A percentile compares a stretch with the other conserved stretches of the same genome.
These are phyloP conservation scores for Amanita thiersii DNA, from an alignment of 768 basidiomycete genomes.

Conservation along the genomic window DNA sequence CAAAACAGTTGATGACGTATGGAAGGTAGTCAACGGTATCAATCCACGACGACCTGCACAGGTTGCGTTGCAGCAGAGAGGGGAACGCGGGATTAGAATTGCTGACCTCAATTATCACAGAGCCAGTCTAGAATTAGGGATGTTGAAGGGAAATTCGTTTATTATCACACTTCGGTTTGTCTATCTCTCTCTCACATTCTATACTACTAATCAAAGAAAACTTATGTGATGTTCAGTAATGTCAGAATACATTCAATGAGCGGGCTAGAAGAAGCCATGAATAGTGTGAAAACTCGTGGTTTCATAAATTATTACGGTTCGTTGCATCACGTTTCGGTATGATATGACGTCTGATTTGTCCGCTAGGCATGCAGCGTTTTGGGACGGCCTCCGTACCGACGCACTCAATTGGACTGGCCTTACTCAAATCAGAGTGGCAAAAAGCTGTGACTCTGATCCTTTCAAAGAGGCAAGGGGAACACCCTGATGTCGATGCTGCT, in stretches of 20 bases:
- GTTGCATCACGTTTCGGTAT: not conserved
- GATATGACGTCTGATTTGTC: constrained; percentile 9
- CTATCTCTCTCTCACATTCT: not conserved
- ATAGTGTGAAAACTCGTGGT: constrained; percentile 71
- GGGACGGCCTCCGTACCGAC: constrained; percentile 96
- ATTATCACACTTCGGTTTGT: constrained; percentile 85
- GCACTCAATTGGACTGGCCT: constrained; percentile 85
- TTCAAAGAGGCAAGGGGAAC: constrained; percentile 79
- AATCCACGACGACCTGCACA: constrained; percentile 44
- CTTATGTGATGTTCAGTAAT: constrained; percentile 44
- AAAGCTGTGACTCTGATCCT: constrained; percentile 79
- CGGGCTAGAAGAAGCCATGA: constrained; percentile 67
- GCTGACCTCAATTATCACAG: constrained; percentile 84
- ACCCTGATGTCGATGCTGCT: constrained; percentile 81
- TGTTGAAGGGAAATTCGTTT: constrained; percentile 95
- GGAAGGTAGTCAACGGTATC: constrained; percentile 72
- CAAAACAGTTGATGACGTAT: constrained; percentile 76
- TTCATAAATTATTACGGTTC: constrained; percentile 98
- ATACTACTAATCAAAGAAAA: constrained; percentile 1
- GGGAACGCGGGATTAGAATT: constrained; percentile 84
- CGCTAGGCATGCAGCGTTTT: constrained; percentile 93
- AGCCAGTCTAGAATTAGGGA: constrained; percentile 80
- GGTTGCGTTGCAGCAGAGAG: constrained; percentile 61
- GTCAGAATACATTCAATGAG: constrained; percentile 72
- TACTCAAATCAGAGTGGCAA: constrained; percentile 88